phyloP scores from a whole-genome alignment of 31 red algal species.

The Porphyra umbilicalis region DNA sequence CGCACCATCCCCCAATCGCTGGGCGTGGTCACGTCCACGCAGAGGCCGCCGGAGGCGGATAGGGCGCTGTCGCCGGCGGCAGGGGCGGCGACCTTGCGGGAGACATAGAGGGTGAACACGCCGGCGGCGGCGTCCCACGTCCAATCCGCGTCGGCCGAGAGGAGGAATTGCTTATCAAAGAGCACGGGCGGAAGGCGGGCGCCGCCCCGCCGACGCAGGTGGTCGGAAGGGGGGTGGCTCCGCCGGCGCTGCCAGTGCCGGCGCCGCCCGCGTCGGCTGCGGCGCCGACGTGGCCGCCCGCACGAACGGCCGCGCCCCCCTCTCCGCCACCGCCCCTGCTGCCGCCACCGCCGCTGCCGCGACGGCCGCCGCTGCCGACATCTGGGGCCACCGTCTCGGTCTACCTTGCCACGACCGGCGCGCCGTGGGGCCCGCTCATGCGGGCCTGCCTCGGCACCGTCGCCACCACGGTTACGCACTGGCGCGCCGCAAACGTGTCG shows the following conservation, averaged over 20 bases:
- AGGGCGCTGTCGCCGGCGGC: conserved; percentile 27
- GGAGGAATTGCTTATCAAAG: conserved; percentile 35
- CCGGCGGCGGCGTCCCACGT: conserved; percentile 66
- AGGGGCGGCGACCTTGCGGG: conserved; percentile 8
- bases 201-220: no score
- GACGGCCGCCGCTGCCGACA: no score
- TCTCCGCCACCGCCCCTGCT: no score
- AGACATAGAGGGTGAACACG: conserved; percentile 15
- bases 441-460: conserved; percentile 40
- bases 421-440: conserved; percentile 46
- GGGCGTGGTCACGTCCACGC: conserved; percentile 45
- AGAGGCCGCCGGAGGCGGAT: conserved; percentile 23
- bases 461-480: conserved; percentile 47
- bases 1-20: background rate
- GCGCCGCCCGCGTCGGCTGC: no score
- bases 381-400: conserved; percentile 22
- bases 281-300: no score
- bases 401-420: conserved; percentile 45
- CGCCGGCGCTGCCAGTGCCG: no score
- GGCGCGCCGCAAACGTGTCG: conserved; percentile 58
- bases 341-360: no score
- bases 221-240: no score
- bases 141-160: conserved; percentile 20
- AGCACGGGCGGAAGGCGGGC: background rate
- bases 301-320: no score